Evolutionary conservation across 805 yeast species (phyloP), one percentile per base, ranked within the genome.

Genomic region (Candida ficus): DNA sequence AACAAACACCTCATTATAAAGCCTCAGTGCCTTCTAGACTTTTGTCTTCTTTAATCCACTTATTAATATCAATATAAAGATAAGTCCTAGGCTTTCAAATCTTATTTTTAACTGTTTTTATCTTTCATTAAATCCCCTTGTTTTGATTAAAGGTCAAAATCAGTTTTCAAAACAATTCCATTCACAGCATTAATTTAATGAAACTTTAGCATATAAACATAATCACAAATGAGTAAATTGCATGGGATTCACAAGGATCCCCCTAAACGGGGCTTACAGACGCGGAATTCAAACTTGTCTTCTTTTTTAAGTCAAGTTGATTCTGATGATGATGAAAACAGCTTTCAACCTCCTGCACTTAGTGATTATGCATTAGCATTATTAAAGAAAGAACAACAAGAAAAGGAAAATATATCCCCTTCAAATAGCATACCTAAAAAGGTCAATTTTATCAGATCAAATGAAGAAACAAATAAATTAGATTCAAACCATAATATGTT

Each of bases 321-420:
- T n/a, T 54, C 58, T 0, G 59, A 54, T 35, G 68, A 64, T 37
- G 69, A 64, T 37, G 81, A 76, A 44, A 70, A 66, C 45, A 71
- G 74, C 29, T 73, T 73, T 50, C 64, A 71, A 33, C 83, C 83
- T 1, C 84, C 84, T 3, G 76, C 75, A 12, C 62, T 78, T 44
- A 76, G 82, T 52, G 68, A 76, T 6, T 78, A 76, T 51, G 75
- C 80, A 28, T 64, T 74, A 17, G 81, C 78, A 20, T 58, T 78
- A 19, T 58, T 78, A 29, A 66, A 70, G 30, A 65, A 60, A 17
- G 57, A 49, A 29, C 34, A 37, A 26, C 50, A 57, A 52, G 47
- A 45, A 37, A 43, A 44, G 14, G 47, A 47, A 14, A 43, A 32
- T 26, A 14, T 27, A 20, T 14, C 28, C 4, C 30, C 34, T 22